A percentile compares a stretch with the other conserved stretches of the same genome.
phyloP scores from a whole-genome alignment of 176 grass and related monocot genomes.

The bread wheat (Triticum aestivum) region IWGSC_CS_RefSeq_v2.1 NC_057814.1:468027337-468027836 shows the following conservation, averaged over 20 bases:
- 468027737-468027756: conserved; percentile 75
- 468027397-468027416: conserved; percentile 62
- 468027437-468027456: conserved; percentile 47
- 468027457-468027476: conserved; percentile 67
- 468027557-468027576: conserved; percentile 60
- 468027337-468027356: conserved; percentile 66
- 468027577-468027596: conserved; percentile 86
- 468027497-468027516: conserved; percentile 71
- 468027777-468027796: conserved; percentile 62
- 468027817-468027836: conserved; percentile 62
- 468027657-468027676: conserved; percentile 54
- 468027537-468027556: conserved; percentile 53
- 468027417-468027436: conserved; percentile 40
- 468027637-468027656: conserved; percentile 58
- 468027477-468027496: conserved; percentile 74
- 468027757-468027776: conserved; percentile 83
- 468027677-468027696: conserved; percentile 65
- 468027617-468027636: conserved; percentile 58
- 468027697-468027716: conserved; percentile 82
- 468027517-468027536: conserved; percentile 64
- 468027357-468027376: conserved; percentile 66
- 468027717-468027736: conserved; percentile 76
- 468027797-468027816: conserved; percentile 64
- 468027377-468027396: conserved; percentile 65
- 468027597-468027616: conserved; percentile 65